phyloP scores from a whole-genome alignment of 352 stramenopile species.

The Phytophthora citricola region DNA sequence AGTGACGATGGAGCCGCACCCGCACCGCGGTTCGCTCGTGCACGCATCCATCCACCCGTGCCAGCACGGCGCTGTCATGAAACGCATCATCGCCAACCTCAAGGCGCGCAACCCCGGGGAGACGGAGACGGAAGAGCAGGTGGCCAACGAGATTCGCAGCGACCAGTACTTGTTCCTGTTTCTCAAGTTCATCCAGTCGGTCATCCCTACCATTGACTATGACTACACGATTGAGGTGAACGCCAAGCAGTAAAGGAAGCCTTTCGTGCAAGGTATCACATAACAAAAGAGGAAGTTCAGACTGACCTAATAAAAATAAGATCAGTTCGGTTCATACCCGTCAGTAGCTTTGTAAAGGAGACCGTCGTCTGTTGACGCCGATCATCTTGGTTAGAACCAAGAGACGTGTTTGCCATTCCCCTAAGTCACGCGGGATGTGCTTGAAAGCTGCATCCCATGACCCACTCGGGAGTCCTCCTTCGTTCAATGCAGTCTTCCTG shows the following conservation, averaged over 20 bases:
- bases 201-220: conserved; percentile 99
- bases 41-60: conserved; percentile 98
- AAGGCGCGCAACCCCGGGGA: conserved; percentile 56
- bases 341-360: too few species aligned
- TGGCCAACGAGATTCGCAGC: conserved; percentile 74
- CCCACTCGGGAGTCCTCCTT: too few species aligned
- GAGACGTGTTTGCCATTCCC: too few species aligned
- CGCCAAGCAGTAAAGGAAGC: conserved; percentile 51
- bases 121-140: conserved; percentile 34
- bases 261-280: neutral
- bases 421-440: too few species aligned
- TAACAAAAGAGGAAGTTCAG: too few species aligned
- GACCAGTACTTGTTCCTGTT: conserved; percentile 99
- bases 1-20: conserved; percentile 98
- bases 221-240: conserved; percentile 99
- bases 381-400: too few species aligned
- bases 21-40: conserved; percentile 87
- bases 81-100: conserved; percentile 96
- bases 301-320: neutral
- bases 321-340: too few species aligned
- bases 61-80: conserved; percentile 98
- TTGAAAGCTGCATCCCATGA: too few species aligned
- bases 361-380: too few species aligned
- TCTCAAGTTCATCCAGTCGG: conserved; percentile 99
- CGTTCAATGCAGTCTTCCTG: too few species aligned